phyloP scores from a whole-genome alignment of 2,329 filamentous ascomycete species.

The Orbilia javanica region DNA sequence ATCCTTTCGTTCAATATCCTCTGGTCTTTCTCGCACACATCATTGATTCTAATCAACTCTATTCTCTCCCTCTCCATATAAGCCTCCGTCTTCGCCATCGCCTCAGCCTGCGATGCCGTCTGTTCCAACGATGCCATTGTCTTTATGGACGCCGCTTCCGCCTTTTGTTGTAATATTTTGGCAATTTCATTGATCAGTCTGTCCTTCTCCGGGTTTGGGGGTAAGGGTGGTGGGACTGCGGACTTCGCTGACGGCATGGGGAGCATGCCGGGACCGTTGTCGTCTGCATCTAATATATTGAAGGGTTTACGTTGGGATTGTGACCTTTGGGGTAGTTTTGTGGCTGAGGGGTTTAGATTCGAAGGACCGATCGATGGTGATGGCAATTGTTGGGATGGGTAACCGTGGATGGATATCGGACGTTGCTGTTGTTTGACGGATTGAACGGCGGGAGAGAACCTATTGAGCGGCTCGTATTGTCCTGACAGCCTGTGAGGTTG shows the following conservation, averaged over 20 bases:
- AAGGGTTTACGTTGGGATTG: constrained; percentile 64
- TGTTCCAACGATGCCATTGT: constrained; percentile 81
- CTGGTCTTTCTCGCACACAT: constrained; percentile 80
- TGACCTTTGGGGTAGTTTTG: constrained; percentile 61
- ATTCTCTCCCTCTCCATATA: constrained; percentile 80
- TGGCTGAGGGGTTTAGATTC: constrained; percentile 66
- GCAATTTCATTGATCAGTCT: constrained; percentile 83
- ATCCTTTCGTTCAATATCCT: constrained; percentile 82
- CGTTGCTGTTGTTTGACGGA: constrained; percentile 12
- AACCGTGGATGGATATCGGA: constrained; percentile 62
- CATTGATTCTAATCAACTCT: constrained; percentile 77
- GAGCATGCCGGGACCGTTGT: constrained; percentile 12
- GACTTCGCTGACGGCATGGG: constrained; percentile 62
- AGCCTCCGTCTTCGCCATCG: constrained; percentile 78
- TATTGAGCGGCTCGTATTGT: constrained; percentile 32
- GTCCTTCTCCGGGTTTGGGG: constrained; percentile 96
- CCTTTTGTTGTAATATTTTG: constrained; percentile 75
- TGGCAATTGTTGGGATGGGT: constrained; percentile 57
- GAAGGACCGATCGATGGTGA: neutral
- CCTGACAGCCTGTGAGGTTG: constrained; percentile 44
- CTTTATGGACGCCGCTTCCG: constrained; percentile 76
- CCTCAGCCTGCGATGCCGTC: constrained; percentile 81
- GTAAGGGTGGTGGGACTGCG: constrained; percentile 83
- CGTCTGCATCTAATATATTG: constrained; percentile 69
- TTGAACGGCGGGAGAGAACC: constrained; percentile 20